A percentile compares a stretch with the other conserved stretches of the same genome.
These are phyloP conservation scores for Euclidium syriacum DNA, from an alignment of 345 rosid genomes.

Conservation along the genomic window DNA sequence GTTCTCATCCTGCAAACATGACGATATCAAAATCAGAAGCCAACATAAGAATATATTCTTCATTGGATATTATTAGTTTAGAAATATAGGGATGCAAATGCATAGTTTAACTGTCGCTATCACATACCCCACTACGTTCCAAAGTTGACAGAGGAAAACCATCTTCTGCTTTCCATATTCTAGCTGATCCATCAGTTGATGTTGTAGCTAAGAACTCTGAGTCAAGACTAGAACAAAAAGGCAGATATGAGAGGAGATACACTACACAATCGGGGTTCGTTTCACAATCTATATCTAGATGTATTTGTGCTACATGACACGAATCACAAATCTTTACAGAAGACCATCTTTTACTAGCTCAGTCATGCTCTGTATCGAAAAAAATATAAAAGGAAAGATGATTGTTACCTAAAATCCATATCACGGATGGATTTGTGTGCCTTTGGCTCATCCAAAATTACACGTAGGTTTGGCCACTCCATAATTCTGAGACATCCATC, in stretches of 20 bases:
- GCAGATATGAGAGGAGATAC: slow-evolving; percentile 17
- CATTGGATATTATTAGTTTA: not conserved
- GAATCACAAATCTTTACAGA: not conserved
- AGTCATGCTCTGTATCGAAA: not conserved
- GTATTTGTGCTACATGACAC: not conserved
- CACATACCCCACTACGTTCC: slow-evolving; percentile 62
- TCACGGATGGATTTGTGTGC: slow-evolving; percentile 83
- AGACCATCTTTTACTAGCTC: not conserved
- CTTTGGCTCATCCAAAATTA: slow-evolving; percentile 67
- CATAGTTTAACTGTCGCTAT: not conserved
- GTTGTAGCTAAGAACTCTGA: slow-evolving; percentile 89
- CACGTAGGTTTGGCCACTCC: slow-evolving; percentile 72
- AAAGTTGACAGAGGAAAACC: slow-evolving; percentile 68
- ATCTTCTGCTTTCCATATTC: slow-evolving; percentile 90
- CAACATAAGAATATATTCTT: not conserved
- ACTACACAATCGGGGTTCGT: not conserved
- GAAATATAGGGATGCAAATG: not conserved
- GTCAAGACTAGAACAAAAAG: slow-evolving; percentile 57
- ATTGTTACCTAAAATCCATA: slow-evolving; percentile 76
- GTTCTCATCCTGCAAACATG: slow-evolving; percentile 62
- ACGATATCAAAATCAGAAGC: not conserved
- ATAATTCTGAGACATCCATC: slow-evolving; percentile 89
- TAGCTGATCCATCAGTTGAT: slow-evolving; percentile 85
- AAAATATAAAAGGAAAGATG: not conserved
- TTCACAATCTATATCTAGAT: not conserved